Evolutionary conservation across 352 stramenopile species (phyloP).

Genomic region (Phytophthora lateralis): DNA sequence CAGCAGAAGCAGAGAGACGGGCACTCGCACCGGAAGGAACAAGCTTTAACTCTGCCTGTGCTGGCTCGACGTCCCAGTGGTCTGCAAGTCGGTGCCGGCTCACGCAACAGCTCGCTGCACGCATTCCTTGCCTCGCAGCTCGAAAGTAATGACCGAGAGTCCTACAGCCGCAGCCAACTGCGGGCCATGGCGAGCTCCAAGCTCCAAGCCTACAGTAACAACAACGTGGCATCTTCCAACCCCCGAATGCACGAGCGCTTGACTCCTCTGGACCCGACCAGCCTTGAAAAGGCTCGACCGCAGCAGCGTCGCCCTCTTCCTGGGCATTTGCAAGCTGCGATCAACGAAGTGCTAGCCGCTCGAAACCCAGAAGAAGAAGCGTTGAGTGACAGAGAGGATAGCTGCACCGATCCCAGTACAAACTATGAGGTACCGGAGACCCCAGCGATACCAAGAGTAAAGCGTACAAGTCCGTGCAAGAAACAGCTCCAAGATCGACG

Average conservation of each 20-base stretch:
- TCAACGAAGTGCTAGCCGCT: constrained; percentile 23
- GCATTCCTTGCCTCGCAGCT: constrained; percentile 19
- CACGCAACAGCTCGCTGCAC: constrained; percentile 16
- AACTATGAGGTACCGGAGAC: constrained; percentile 10
- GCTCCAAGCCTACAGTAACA: constrained; percentile 7
- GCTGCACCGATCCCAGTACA: not conserved
- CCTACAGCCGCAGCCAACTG: constrained; percentile 29
- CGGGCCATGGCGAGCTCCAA: constrained; percentile 31
- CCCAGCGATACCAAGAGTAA: constrained; percentile 4
- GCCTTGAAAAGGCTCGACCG: constrained; percentile 15
- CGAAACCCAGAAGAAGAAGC: not conserved
- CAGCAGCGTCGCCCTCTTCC: constrained; percentile 16
- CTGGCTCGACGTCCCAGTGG: constrained; percentile 16
- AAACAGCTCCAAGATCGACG: constrained; percentile 8
- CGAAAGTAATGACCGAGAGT: constrained; percentile 22
- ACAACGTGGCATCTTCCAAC: constrained; percentile 3
- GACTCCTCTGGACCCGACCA: constrained; percentile 15
- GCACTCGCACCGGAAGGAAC: constrained; percentile 10
- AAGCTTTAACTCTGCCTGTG: constrained; percentile 16
- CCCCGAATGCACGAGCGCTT: constrained; percentile 5
- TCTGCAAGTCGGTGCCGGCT: not conserved
- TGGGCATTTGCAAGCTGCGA: constrained; percentile 19
- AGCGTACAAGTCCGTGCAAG: constrained; percentile 19
- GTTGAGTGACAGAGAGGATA: constrained; percentile 11
- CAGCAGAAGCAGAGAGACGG: constrained; percentile 10